Evolutionary conservation across 805 yeast genomes (phyloP), one percentile per base, ranked within the genome.

Genomic region (Hanseniaspora guilliermondii): DNA sequence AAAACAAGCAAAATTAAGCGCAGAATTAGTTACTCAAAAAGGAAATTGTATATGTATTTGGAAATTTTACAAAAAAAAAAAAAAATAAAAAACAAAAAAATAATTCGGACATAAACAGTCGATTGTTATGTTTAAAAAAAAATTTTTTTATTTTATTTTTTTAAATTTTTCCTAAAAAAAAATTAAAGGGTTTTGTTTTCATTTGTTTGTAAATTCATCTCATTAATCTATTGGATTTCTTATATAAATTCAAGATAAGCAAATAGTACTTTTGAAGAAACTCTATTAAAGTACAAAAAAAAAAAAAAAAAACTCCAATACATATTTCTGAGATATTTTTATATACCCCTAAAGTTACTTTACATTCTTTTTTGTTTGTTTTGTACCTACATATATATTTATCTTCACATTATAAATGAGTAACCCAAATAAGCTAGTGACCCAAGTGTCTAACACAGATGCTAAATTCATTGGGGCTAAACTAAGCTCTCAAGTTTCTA

Each of bases 401-500:
- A 30, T 30, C 14, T 9, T 30, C 6, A 14, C 33, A n/a, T 9
- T 11, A 30, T 30, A 11, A 30, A 52, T 52, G 55, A 37, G 45
- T 24, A 52, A 42, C 22, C 49, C 49, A 17, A 52, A 52, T 32
- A 52, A 33, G n/a, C 38, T 52, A 19, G 55, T 52, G 4, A 52
- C 55, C 9, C 55, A 52, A 37, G 55, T 52, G 6, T 52, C 55
- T 9, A 52, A 52, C 33, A 16, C 38, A 12, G 55, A 52, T 5
- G 8, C 35, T 14, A 52, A 35, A 19, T 52, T 52, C 11, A 52
- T 52, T 17, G 55, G 55, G 7, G 55, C 55, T 21, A 52, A 44
- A 17, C 33, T 52, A 21, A 21, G 55, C n/a, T 52, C 55, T 1
- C 55, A 52, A 37, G 55, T 52, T 3, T 52, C 55, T 5, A 52